Evolutionary conservation across 1,284 basidiomycete genomes (phyloP).

Genomic region (Ganoderma lucidum): DNA sequence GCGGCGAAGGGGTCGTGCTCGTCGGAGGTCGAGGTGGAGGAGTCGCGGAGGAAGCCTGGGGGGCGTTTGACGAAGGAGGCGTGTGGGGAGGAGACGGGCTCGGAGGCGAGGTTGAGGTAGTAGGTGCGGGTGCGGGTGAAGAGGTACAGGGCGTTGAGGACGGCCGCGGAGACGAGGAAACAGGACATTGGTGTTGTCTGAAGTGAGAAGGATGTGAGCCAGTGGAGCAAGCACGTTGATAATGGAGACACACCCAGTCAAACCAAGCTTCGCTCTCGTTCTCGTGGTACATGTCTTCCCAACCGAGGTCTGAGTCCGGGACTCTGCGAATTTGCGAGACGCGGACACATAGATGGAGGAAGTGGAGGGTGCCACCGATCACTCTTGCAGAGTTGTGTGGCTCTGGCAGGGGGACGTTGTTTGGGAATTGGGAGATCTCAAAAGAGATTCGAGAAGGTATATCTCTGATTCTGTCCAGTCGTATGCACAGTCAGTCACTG

Average conservation of each 20-base stretch:
- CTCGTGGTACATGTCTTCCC: slow-evolving; percentile 80
- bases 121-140: slow-evolving; percentile 74
- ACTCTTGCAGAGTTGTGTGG: slow-evolving; percentile 70
- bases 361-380: slow-evolving; percentile 70
- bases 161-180: slow-evolving; percentile 57
- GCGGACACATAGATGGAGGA: slow-evolving; percentile 70
- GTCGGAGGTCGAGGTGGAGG: slow-evolving; percentile 12
- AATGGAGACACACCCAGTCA: slow-evolving; percentile 70
- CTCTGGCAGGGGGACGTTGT: slow-evolving; percentile 75
- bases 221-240: neutral
- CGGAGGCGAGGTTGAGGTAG: slow-evolving; percentile 63
- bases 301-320: slow-evolving; percentile 72
- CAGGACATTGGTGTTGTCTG: slow-evolving; percentile 69
- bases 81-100: slow-evolving; percentile 74
- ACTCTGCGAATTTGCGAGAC: slow-evolving; percentile 62
- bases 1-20: slow-evolving; percentile 38
- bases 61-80: slow-evolving; percentile 64
- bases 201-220: neutral
- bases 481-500: neutral
- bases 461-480: slow-evolving; percentile 56
- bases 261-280: slow-evolving; percentile 73
- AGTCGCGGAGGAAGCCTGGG: slow-evolving; percentile 38
- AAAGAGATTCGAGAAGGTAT: slow-evolving; percentile 76
- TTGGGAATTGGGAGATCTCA: slow-evolving; percentile 76
- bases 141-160: slow-evolving; percentile 67